Conservation (phyloP, 192 early-diverging fungal genomes). For the Coemansia nantahalensis region DNA sequence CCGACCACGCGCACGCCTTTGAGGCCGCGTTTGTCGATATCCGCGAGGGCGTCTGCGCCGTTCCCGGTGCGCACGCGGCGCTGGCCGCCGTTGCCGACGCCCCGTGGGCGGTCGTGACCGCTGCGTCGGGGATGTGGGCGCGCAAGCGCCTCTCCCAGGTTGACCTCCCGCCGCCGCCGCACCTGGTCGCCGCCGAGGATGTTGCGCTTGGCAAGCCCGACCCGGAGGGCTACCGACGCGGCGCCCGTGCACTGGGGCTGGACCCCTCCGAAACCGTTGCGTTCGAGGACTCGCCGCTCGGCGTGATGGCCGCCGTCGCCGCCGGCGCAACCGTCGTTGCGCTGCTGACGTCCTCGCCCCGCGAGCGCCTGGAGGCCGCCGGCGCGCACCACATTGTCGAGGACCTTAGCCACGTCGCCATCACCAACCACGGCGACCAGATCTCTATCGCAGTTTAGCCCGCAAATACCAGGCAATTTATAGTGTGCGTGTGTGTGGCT, state of each 20-base stretch:
- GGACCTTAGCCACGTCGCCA: constrained; percentile 11
- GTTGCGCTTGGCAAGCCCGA: constrained; percentile 24
- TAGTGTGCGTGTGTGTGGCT: background rate
- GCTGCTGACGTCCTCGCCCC: constrained; percentile 23
- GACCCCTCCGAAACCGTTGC: constrained; percentile 17
- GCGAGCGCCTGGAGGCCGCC: constrained; percentile 5
- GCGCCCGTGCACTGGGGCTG: constrained; percentile 13
- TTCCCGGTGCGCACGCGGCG: constrained; percentile 26
- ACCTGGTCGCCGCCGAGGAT: constrained; percentile 19
- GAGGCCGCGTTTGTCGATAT: constrained; percentile 16
- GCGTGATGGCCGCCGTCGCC: constrained; percentile 24
- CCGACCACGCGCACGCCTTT: constrained; percentile 9
- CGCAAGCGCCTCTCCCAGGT: constrained; percentile 16
- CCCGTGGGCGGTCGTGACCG: constrained; percentile 43
- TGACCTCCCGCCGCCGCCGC: constrained; percentile 12
- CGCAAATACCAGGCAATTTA: no score
- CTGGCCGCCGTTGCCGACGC: constrained; percentile 1
- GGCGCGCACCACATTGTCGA: constrained; percentile 30
- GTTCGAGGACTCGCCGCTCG: constrained; percentile 42
- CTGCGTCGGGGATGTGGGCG: constrained; percentile 23
- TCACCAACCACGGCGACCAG: constrained; percentile 8
- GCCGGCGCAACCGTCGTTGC: constrained; percentile 31
- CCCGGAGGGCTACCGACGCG: constrained; percentile 24
- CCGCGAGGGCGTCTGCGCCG: constrained; percentile 20
- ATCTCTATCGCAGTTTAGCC: background rate